Base-by-base conservation (phyloP, 441 rosid species). In the Erodium moschatum region DNA sequence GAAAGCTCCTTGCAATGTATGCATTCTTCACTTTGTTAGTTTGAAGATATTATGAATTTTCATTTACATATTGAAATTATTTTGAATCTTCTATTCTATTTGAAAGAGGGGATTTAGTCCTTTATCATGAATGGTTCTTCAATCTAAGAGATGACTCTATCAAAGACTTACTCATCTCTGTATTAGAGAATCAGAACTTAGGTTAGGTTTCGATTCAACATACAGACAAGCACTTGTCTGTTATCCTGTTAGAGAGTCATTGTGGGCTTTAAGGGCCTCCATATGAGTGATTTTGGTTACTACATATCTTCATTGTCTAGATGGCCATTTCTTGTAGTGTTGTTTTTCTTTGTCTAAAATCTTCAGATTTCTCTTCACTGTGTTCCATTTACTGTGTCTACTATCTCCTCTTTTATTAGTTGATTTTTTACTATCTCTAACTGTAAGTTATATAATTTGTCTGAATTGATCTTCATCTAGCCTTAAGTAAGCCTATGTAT, bases 1-100 rank as follows among this genome's bases (percentile, higher is more conserved):
- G 98, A 69, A 87, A 85, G 73, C 81, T 90, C 69, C 86, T 92
- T 66, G 97, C 97, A 56, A 35, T 90, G 97, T 94, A 83, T 78
- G 60, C 74, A 35, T 19, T 58, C 70, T 60, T 10, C 29, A 64
- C 62, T 52, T 70, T 10, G 4, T 69, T 67, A 12, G 33, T 66
- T 68, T 46, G 18, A 65, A 60, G 38, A 29, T 35, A 27, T 67
- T 65, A 58, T 58, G 27, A 58, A 58, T 58, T 58, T 58, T 58
- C 24, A 58, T 11, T 8, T 10, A 0, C 63, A 16, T 6, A 8
- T 5, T 56, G 24, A 56, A 56, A 56, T 56, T 56, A 56, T 20
- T 1, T 46, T 46, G 9, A 0, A 3, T 48, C 56, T 12, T 48
- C 56, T 48, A 6, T 48, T 13, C 12, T 3, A 12, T 13, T 11